A percentile compares a stretch with the other conserved stretches of the same genome.
These are phyloP conservation scores for Orbilia ellipsospora DNA, from an alignment of 2,329 filamentous ascomycete genomes.

Conservation along the genomic window DNA sequence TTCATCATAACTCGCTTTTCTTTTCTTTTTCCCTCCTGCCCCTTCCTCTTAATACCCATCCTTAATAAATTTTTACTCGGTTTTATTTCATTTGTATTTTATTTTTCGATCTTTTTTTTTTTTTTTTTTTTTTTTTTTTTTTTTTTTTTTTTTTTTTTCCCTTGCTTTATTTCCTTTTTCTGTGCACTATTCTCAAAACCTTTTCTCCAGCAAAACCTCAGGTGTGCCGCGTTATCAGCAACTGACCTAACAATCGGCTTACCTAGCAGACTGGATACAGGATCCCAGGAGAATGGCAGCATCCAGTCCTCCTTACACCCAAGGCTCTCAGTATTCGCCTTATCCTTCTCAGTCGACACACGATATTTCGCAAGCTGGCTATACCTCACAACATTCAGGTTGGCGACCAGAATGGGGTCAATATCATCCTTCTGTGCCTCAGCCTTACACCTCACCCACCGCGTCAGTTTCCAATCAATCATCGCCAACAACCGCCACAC, in stretches of 20 bases:
- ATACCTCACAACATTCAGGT: slow-evolving; percentile 47
- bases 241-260: slow-evolving; percentile 28
- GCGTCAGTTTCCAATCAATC: slow-evolving; percentile 57
- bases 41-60: no score
- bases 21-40: no score
- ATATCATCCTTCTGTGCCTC: slow-evolving; percentile 54
- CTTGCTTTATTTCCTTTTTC: slow-evolving; percentile 44
- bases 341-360: slow-evolving; percentile 52
- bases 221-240: slow-evolving; percentile 41
- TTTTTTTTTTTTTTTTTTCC: no score
- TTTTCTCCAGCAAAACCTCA: slow-evolving; percentile 28
- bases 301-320: slow-evolving; percentile 53
- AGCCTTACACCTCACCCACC: slow-evolving; percentile 58
- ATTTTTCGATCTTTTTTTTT: no score
- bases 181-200: slow-evolving; percentile 55
- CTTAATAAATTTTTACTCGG: no score
- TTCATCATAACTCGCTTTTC: no score
- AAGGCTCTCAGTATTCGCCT: slow-evolving; percentile 54
- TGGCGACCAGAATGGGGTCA: slow-evolving; percentile 55
- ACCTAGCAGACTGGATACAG: slow-evolving; percentile 32
- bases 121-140: no score
- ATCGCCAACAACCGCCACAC: slow-evolving; percentile 50
- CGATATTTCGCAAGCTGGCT: slow-evolving; percentile 53
- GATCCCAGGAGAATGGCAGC: slow-evolving; percentile 53
- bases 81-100: slow-evolving; percentile 14